A percentile compares a stretch with the other conserved stretches of the same genome.
Conservation (phyloP, 495 filamentous ascomycete species). For the Hypoxylon trugodes region DNA sequence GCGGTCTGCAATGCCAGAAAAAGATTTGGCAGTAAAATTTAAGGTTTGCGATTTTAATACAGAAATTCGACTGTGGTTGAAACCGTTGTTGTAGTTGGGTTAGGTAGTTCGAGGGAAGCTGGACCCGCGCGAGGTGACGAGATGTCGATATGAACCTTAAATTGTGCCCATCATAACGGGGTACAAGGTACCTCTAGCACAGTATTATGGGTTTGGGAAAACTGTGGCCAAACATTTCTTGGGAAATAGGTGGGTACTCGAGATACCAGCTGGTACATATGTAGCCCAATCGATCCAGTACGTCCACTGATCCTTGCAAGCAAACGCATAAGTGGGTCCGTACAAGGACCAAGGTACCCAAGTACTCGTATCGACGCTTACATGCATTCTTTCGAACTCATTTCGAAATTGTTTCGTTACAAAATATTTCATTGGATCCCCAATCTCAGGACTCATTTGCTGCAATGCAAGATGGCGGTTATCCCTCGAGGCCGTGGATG, state of each 20-base stretch:
- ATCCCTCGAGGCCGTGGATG: constrained; percentile 1
- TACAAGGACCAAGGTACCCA: no score
- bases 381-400: neutral
- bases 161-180: constrained; percentile 18
- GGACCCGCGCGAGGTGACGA: constrained; percentile 35
- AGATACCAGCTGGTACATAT: no score
- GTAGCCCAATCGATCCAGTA: neutral
- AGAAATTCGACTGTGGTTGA: constrained; percentile 9
- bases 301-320: no score
- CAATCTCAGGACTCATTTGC: constrained; percentile 10
- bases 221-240: constrained; percentile 14
- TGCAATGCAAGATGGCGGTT: constrained; percentile 30
- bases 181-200: constrained; percentile 16
- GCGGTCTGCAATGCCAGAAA: neutral
- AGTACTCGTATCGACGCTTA: neutral
- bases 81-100: constrained; percentile 29
- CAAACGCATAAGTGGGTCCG: no score
- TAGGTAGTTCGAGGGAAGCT: constrained; percentile 24
- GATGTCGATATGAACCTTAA: constrained; percentile 8
- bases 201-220: constrained; percentile 25
- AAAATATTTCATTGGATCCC: constrained; percentile 24
- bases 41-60: neutral
- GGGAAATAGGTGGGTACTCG: no score
- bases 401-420: neutral
- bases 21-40: neutral